Evolutionary conservation across 1,284 basidiomycete species (phyloP).

Genomic region (Puccinia polysora): DNA sequence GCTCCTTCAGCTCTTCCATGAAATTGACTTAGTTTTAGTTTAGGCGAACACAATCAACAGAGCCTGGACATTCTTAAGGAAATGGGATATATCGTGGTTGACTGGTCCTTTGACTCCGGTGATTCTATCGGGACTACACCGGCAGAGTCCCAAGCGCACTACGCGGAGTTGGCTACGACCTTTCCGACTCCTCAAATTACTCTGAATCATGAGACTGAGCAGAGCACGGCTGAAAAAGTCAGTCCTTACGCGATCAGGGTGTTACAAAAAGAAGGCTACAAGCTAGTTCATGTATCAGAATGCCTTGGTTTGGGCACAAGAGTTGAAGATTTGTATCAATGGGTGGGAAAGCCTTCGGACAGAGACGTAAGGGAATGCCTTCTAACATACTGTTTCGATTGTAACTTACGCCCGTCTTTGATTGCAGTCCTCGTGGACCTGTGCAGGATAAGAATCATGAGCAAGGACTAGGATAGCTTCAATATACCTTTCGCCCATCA

Average conservation of each 20-base stretch:
- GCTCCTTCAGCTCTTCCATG: not conserved
- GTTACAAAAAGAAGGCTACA: constrained; percentile 33
- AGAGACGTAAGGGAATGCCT: constrained; percentile 37
- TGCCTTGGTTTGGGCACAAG: constrained; percentile 26
- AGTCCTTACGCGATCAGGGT: constrained; percentile 17
- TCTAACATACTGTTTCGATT: too few relatives aligned
- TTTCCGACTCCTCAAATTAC: constrained; percentile 23
- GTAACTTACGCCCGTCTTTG: too few relatives aligned
- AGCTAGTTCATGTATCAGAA: constrained; percentile 26
- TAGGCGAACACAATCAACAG: constrained; percentile 9
- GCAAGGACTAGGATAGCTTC: too few relatives aligned
- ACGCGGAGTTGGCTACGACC: constrained; percentile 1
- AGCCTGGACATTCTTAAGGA: constrained; percentile 20
- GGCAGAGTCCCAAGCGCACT: not conserved
- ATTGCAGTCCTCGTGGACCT: too few relatives aligned
- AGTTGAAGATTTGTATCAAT: constrained; percentile 19
- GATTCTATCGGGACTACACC: constrained; percentile 21
- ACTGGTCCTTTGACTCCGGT: constrained; percentile 38
- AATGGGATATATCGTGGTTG: constrained; percentile 31
- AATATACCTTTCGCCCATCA: too few relatives aligned
- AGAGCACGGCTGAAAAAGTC: constrained; percentile 14
- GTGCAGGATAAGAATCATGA: too few relatives aligned
- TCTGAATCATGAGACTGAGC: constrained; percentile 32
- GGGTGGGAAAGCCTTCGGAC: constrained; percentile 25
- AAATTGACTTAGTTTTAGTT: not conserved